Evolutionary conservation across 148 eudicot genomes (phyloP).

Genomic region (Polygonum aviculare): DNA sequence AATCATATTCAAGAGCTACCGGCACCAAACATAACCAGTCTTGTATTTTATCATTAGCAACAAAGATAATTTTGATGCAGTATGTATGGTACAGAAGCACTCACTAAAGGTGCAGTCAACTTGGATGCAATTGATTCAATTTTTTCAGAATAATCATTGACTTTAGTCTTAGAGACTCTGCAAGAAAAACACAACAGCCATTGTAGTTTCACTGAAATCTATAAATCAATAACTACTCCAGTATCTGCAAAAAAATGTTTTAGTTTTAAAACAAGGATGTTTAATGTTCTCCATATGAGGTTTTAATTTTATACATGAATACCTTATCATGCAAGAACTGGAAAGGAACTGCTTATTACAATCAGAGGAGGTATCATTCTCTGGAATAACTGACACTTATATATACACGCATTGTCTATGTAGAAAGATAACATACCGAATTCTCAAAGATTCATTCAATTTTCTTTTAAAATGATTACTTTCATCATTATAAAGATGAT

Average conservation of each 20-base stretch:
- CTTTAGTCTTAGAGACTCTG: constrained; percentile 67
- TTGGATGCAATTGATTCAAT: constrained; percentile 74
- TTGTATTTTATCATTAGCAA: background rate
- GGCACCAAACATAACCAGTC: background rate
- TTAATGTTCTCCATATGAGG: background rate
- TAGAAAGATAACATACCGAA: background rate
- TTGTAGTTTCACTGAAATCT: background rate
- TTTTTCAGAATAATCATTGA: constrained; percentile 83
- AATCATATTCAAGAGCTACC: background rate
- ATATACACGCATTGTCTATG: background rate
- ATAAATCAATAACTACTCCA: background rate
- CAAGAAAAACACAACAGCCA: constrained; percentile 13
- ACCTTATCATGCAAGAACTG: background rate
- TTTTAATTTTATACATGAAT: background rate
- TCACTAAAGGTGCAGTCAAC: constrained; percentile 46
- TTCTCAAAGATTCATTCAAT: background rate
- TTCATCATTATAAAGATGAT: background rate
- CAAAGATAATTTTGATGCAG: background rate
- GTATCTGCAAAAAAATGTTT: background rate
- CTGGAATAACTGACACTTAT: background rate
- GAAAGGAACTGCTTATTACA: background rate
- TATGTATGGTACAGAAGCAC: constrained; percentile 14
- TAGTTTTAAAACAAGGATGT: background rate
- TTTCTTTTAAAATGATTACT: background rate
- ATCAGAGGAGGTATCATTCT: background rate